These are phyloP conservation scores for Metschnikowia cubensis DNA, from an alignment of 805 yeast genomes.

Conservation along the genomic window DNA sequence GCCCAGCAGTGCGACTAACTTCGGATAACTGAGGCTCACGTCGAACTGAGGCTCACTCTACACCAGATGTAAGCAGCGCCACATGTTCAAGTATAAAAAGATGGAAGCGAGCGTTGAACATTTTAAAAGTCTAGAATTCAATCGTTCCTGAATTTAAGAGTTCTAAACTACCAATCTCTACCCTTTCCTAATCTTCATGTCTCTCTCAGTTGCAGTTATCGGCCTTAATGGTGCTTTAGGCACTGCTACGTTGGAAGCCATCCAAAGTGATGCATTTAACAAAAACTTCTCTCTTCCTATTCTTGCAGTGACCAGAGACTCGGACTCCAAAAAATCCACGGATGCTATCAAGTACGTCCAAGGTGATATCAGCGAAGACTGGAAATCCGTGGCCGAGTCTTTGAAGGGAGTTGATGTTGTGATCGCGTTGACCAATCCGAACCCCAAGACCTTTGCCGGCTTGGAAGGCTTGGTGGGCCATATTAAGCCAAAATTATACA, in stretches of 20 bases:
- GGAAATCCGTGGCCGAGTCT: conserved; percentile 24
- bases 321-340: conserved; percentile 28
- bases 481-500: conserved; percentile 47
- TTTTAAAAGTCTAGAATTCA: no score
- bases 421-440: conserved; percentile 38
- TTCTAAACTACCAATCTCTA: not conserved
- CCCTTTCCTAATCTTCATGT: conserved; percentile 8
- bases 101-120: no score
- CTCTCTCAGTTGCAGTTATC: conserved; percentile 43
- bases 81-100: not conserved
- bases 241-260: conserved; percentile 41
- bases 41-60: not conserved
- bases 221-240: conserved; percentile 55
- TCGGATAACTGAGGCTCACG: not conserved
- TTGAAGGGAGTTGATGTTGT: conserved; percentile 50
- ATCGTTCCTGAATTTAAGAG: no score
- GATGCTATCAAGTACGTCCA: conserved; percentile 38
- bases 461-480: conserved; percentile 37
- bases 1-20: not conserved
- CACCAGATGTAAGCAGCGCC: not conserved
- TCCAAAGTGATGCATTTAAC: conserved; percentile 40
- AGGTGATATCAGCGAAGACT: conserved; percentile 25
- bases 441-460: conserved; percentile 26
- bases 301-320: conserved; percentile 46
- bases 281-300: conserved; percentile 45